Base-by-base conservation (phyloP, 164 flowering plant species). In the Warburgia ugandensis region DNA sequence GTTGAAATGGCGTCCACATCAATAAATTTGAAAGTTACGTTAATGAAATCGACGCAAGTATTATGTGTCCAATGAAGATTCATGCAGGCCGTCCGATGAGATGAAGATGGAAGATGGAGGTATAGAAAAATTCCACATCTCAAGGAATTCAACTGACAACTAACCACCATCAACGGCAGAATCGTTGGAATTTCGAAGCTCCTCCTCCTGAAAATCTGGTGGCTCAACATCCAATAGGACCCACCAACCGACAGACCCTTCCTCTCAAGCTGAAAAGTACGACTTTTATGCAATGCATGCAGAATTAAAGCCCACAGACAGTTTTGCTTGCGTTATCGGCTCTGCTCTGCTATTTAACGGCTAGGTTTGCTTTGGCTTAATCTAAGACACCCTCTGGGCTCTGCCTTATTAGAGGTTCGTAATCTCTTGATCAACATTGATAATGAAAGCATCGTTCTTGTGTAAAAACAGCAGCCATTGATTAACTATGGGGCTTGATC, bases 131-230 rank as follows among this genome's bases (percentile, higher is more conserved):
- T 19, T 31, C 6, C 48, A 42, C 29, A 49, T 20, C 38, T 49
- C 14, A 35, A 9, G 50, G 41, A 4, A 45, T 45, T 47, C 35
- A 62, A 62, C 60, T n/a, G 60, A 62, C 66, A 28, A 22, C 33
- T 56, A 62, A 55, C 66, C 66, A 37, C 60, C 52, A 62, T 62
- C 39, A 55, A 62, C 61, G 66, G 66, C 66, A 43, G 32, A 30
- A 30, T 47, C 52, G 32, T 19, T 53, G 64, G 50, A n/a, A 35
- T 29, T 20, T 49, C 28, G 38, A 49, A 49, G 39, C 26, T 49
- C 29, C 52, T 25, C 23, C n/a, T 49, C 39, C 40, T 17, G 28
- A 19, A 29, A 27, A 20, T 11, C 8, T 35, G 31, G 25, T 26
- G 5, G 12, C 13, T 21, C 29, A 10, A n/a, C 38, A 6, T 7